These are phyloP conservation scores for Candida albicans DNA, from an alignment of 1,139 yeast genomes.

Conservation along the genomic window DNA sequence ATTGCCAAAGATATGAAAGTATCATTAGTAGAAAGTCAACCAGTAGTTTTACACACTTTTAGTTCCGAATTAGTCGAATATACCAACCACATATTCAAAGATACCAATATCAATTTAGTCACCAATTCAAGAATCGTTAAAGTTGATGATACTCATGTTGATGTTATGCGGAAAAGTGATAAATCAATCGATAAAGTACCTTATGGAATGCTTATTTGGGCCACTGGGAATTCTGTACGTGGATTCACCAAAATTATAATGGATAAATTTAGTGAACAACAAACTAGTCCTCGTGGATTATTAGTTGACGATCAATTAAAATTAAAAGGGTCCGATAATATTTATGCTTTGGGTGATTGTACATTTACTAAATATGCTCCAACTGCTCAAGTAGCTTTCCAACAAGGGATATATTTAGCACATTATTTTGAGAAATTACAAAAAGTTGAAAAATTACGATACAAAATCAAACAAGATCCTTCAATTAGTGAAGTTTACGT, in stretches of 20 bases:
- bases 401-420: slow-evolving; percentile 84
- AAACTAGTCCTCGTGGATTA: slow-evolving; percentile 85
- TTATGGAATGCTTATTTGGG: slow-evolving; percentile 90
- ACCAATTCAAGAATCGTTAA: slow-evolving; percentile 85
- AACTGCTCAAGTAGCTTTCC: slow-evolving; percentile 96
- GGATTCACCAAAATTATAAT: slow-evolving; percentile 66
- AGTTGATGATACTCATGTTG: slow-evolving; percentile 66
- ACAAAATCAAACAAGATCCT: slow-evolving; percentile 27
- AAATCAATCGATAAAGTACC: slow-evolving; percentile 64
- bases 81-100: slow-evolving; percentile 77
- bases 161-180: slow-evolving; percentile 61
- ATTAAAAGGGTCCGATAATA: slow-evolving; percentile 78
- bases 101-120: slow-evolving; percentile 71
- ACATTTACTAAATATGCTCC: slow-evolving; percentile 88
- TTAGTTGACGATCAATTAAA: slow-evolving; percentile 78
- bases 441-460: slow-evolving; percentile 60
- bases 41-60: slow-evolving; percentile 85
- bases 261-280: slow-evolving; percentile 63
- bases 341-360: slow-evolving; percentile 91
- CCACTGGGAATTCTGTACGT: slow-evolving; percentile 92
- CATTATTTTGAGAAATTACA: slow-evolving; percentile 67
- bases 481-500: slow-evolving; percentile 37
- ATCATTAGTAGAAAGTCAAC: slow-evolving; percentile 84
- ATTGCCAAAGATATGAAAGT: slow-evolving; percentile 78
- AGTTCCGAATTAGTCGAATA: slow-evolving; percentile 79